phyloP scores from a whole-genome alignment of 371 early-diverging fungal genomes.

The Lichtheimia ramosa region DNA sequence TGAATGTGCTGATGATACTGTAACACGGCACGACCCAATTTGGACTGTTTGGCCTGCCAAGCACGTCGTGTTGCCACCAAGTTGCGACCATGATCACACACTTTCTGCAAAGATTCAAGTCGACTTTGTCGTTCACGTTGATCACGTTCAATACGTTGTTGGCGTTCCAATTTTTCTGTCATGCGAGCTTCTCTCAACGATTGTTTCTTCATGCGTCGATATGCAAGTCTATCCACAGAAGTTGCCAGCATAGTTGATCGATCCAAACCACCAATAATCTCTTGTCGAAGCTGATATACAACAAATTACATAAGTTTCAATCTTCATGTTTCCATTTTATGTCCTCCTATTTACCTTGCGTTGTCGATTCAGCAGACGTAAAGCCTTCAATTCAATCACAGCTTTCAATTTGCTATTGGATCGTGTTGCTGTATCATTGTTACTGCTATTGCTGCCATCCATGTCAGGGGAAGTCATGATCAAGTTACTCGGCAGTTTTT shows the following conservation, averaged over 20 bases:
- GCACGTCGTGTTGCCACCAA: constrained; percentile 63
- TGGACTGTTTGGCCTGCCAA: constrained; percentile 62
- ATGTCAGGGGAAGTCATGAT: constrained; percentile 27
- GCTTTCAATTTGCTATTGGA: constrained; percentile 45
- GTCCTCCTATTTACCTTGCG: constrained; percentile 38
- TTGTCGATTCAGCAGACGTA: constrained; percentile 70
- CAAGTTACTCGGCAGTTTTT: constrained; percentile 49
- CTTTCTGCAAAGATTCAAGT: constrained; percentile 72
- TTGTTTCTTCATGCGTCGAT: constrained; percentile 88
- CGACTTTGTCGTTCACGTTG: constrained; percentile 85
- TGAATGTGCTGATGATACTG: constrained; percentile 81
- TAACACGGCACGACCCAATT: constrained; percentile 81
- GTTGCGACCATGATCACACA: constrained; percentile 79
- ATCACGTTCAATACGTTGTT: constrained; percentile 88
- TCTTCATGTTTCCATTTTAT: neutral
- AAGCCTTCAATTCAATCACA: constrained; percentile 5
- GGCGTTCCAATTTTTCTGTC: constrained; percentile 90
- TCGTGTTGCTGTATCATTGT: neutral
- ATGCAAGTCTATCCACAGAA: constrained; percentile 75
- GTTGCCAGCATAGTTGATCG: constrained; percentile 78
- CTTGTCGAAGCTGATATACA: constrained; percentile 78
- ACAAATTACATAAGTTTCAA: neutral
- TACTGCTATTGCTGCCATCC: constrained; percentile 22
- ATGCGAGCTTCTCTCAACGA: constrained; percentile 88
- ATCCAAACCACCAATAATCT: constrained; percentile 69